Base-by-base conservation (phyloP, 1,284 basidiomycete species). In the Anthracocystis setariae region DNA sequence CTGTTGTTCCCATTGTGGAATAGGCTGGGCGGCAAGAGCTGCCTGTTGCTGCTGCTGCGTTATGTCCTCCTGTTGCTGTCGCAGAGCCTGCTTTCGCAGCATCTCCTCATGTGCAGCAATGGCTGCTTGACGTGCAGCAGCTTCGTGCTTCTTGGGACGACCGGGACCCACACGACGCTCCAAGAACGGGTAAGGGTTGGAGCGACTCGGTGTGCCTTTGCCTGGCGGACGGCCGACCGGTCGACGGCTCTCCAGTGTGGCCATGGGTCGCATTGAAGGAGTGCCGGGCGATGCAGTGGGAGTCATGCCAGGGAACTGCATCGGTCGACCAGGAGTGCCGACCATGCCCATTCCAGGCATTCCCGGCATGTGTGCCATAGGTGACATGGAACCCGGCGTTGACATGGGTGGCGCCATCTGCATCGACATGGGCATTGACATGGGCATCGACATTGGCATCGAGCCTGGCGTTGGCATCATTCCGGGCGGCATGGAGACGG, bases 71-170 rank as follows among this genome's bases (percentile, higher is more conserved):
- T 47, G 47, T 35, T 67, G 63, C 17, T 64, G 39, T 20, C 53
- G 55, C 48, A 59, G 44, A 0, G 64, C 51, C 17, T 47, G 48
- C 32, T 58, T 57, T 15, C 57, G 65, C 24, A 54, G 60, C 54
- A 52, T 48, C 43, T 64, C 68, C 27, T 61, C 59, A 46, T 62
- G 59, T 3, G 65, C 65, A 3, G 58, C 65, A 20, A 61, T 62
- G 37, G 65, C 65, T 21, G 68, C 62, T 64, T 71, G 52, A 42
- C 68, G 61, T 7, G 65, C 65, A 0, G 59, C 62, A 12, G 57
- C 68, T 52, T 71, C 68, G 47, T 64, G 61, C 47, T 71, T 71
- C 43, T 64, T 64, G 21, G 68, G 68, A 39, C 68, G 61, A 45
- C 68, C 68, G 17, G 68, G 68, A n/a, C 68, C 68, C 2, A 60